phyloP scores from a whole-genome alignment of 2,329 filamentous ascomycete species.

The Penicillium hordei region DNA sequence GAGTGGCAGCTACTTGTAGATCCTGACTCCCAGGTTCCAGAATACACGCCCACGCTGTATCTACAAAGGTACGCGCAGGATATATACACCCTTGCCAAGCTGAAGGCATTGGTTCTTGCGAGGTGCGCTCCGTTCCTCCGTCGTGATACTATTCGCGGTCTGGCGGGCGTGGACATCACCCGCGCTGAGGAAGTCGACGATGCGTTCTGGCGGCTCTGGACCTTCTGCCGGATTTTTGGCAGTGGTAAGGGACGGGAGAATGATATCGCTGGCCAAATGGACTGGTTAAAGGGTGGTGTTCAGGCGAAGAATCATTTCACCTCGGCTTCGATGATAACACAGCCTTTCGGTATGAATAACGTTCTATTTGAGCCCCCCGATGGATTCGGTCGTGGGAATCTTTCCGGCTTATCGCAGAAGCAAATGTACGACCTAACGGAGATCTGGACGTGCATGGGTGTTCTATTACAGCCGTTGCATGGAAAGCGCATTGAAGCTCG shows the following conservation, averaged over 20 bases:
- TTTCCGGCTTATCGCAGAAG: constrained; percentile 52
- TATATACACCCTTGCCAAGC: constrained; percentile 52
- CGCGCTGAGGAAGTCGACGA: constrained; percentile 57
- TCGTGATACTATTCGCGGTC: constrained; percentile 55
- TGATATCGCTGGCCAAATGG: constrained; percentile 59
- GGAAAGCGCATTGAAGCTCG: constrained; percentile 57
- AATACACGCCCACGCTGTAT: constrained; percentile 56
- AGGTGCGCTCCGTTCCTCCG: constrained; percentile 59
- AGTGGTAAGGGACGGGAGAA: constrained; percentile 58
- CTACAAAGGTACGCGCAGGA: constrained; percentile 54
- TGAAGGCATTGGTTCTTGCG: constrained; percentile 58
- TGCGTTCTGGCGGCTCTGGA: constrained; percentile 66
- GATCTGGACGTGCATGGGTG: constrained; percentile 61
- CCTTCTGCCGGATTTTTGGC: constrained; percentile 64
- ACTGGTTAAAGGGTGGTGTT: constrained; percentile 61
- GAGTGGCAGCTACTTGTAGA: constrained; percentile 44
- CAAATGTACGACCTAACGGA: constrained; percentile 66
- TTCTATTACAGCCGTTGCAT: constrained; percentile 57
- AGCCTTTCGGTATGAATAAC: constrained; percentile 52
- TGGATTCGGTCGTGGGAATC: constrained; percentile 60
- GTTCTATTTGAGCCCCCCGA: constrained; percentile 57
- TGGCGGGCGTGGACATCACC: constrained; percentile 49
- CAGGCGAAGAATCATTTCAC: constrained; percentile 49
- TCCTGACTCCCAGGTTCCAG: constrained; percentile 49
- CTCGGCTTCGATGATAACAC: constrained; percentile 47